Evolutionary conservation across 1,284 basidiomycete genomes (phyloP).

Genomic region (Fistulina hepatica): DNA sequence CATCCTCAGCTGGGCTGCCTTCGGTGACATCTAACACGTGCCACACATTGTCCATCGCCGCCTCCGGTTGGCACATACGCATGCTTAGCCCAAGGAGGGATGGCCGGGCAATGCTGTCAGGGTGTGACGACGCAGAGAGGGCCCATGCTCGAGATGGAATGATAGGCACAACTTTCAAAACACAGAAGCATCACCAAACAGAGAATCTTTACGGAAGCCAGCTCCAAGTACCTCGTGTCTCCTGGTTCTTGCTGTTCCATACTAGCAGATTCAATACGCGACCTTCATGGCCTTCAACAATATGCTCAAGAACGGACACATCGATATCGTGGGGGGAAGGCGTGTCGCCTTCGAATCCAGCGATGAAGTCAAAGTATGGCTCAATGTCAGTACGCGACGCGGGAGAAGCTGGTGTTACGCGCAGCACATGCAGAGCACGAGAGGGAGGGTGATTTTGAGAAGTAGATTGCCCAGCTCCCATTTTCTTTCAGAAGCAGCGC

Average conservation of each 20-base stretch:
- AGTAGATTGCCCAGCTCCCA: slow-evolving; percentile 70
- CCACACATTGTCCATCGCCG: slow-evolving; percentile 90
- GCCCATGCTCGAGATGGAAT: slow-evolving; percentile 82
- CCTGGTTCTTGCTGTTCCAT: slow-evolving; percentile 84
- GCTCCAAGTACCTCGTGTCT: slow-evolving; percentile 61
- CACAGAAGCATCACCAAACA: slow-evolving; percentile 5
- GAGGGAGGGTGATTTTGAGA: slow-evolving; percentile 44
- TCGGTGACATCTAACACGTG: slow-evolving; percentile 96
- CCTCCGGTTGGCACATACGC: slow-evolving; percentile 80
- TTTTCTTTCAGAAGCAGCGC: slow-evolving; percentile 18
- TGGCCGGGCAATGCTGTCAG: slow-evolving; percentile 38
- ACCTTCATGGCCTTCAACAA: slow-evolving; percentile 86
- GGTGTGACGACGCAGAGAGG: slow-evolving; percentile 26
- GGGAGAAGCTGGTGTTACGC: slow-evolving; percentile 80
- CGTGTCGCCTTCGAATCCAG: slow-evolving; percentile 74
- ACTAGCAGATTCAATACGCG: slow-evolving; percentile 68
- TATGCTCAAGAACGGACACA: slow-evolving; percentile 63
- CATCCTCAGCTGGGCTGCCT: slow-evolving; percentile 87
- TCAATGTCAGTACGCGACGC: slow-evolving; percentile 81
- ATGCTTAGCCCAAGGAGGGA: slow-evolving; percentile 89
- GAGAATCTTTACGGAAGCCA: neutral
- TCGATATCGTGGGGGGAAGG: slow-evolving; percentile 51
- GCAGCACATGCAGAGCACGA: slow-evolving; percentile 72
- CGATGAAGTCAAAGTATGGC: slow-evolving; percentile 94
- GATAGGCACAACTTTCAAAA: slow-evolving; percentile 66